phyloP scores from a whole-genome alignment of 1,139 yeast genomes.

The Yamadazyma songkhlaensis region DNA sequence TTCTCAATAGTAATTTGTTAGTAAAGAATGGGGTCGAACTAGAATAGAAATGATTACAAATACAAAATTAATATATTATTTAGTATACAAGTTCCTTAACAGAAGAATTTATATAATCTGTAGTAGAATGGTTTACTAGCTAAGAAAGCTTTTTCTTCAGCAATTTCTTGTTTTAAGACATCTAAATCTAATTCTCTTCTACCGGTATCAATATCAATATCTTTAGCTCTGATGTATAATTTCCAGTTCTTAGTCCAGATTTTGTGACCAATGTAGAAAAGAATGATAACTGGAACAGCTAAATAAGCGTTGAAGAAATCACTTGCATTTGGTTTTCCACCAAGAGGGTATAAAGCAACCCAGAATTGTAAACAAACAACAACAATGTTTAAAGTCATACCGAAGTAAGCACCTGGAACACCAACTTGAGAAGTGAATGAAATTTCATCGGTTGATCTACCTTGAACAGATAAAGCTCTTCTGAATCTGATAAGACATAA shows the following conservation, averaged over 20 bases:
- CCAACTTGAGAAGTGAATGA: constrained; percentile 73
- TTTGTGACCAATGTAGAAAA: constrained; percentile 57
- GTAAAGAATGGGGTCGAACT: too few relatives aligned
- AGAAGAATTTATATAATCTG: constrained; percentile 56
- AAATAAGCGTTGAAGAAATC: constrained; percentile 61
- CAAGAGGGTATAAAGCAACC: constrained; percentile 71
- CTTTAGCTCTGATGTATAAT: constrained; percentile 42
- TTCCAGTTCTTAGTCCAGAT: constrained; percentile 54
- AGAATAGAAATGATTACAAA: not conserved
- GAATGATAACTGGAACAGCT: constrained; percentile 59
- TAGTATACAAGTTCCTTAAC: constrained; percentile 23
- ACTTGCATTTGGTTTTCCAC: constrained; percentile 51
- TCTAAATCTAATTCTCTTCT: constrained; percentile 68
- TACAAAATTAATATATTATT: not conserved
- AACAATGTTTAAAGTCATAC: constrained; percentile 55
- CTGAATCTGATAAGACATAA: constrained; percentile 78
- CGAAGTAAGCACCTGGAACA: constrained; percentile 64
- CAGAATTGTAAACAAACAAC: constrained; percentile 80
- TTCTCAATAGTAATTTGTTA: too few relatives aligned
- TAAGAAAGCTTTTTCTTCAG: constrained; percentile 54
- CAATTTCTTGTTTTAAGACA: constrained; percentile 61
- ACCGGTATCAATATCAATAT: constrained; percentile 67
- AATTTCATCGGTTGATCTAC: constrained; percentile 62
- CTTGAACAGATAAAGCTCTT: constrained; percentile 64
- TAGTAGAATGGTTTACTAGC: constrained; percentile 51